Conservation (phyloP, 2,329 filamentous ascomycete genomes). For the Cytospora chrysosperma region DNA sequence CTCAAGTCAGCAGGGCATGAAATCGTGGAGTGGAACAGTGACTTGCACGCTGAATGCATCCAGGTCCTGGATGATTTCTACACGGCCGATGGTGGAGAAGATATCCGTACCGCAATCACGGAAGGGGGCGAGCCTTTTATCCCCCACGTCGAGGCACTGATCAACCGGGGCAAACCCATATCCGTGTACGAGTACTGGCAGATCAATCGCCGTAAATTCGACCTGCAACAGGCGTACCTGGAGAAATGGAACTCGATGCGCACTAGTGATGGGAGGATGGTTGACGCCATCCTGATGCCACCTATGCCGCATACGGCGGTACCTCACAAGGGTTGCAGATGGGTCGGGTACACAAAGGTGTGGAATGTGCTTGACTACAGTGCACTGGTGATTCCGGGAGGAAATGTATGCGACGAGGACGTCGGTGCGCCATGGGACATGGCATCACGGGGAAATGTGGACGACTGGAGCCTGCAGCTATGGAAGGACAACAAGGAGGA, state of each 20-base stretch:
- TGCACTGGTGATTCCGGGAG: conserved; percentile 55
- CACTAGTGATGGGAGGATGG: conserved; percentile 42
- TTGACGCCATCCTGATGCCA: conserved; percentile 58
- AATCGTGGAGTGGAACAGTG: conserved; percentile 51
- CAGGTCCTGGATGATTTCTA: conserved; percentile 55
- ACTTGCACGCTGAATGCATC: conserved; percentile 49
- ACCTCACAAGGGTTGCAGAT: conserved; percentile 40
- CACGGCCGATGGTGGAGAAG: conserved; percentile 61
- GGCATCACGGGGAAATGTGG: conserved; percentile 47
- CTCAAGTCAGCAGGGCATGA: conserved; percentile 52
- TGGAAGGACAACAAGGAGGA: conserved; percentile 44
- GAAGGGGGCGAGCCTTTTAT: conserved; percentile 59
- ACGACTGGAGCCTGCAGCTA: conserved; percentile 50
- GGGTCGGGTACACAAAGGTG: conserved; percentile 60
- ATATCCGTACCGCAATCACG: conserved; percentile 54
- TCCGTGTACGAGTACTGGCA: conserved; percentile 68
- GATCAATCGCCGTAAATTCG: conserved; percentile 57
- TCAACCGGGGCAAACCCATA: conserved; percentile 52
- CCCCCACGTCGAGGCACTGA: conserved; percentile 55
- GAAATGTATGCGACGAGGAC: conserved; percentile 42
- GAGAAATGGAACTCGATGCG: conserved; percentile 56
- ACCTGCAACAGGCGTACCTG: conserved; percentile 54
- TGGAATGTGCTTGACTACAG: conserved; percentile 65
- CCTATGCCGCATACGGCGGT: conserved; percentile 61
- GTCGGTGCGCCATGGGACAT: conserved; percentile 40